Conservation (phyloP, 305 asterid genomes). For the Fraxinus velutina region DNA sequence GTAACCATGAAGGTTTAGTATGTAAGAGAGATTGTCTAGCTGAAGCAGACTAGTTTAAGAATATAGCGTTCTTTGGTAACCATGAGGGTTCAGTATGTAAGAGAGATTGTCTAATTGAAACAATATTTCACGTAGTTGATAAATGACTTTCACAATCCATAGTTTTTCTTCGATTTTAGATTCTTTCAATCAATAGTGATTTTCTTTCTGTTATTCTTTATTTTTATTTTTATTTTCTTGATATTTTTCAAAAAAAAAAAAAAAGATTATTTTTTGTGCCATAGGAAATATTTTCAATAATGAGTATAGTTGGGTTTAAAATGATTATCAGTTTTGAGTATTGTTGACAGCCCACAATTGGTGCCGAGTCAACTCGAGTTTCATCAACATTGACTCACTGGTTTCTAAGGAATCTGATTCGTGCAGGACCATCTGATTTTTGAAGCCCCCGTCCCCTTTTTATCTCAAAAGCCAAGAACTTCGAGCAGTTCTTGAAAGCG, state of each 20-base stretch:
- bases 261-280: no score
- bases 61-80: no score
- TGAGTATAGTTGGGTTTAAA: not conserved
- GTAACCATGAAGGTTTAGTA: not conserved
- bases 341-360: not conserved
- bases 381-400: slow-evolving; percentile 3
- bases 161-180: not conserved
- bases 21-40: not conserved
- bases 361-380: slow-evolving; percentile 22
- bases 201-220: not conserved
- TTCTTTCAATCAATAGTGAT: not conserved
- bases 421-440: slow-evolving; percentile 38
- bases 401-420: slow-evolving; percentile 43
- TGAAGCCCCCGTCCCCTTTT: slow-evolving; percentile 25
- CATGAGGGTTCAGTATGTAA: no score
- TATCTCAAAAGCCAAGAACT: slow-evolving; percentile 36
- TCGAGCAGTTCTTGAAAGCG: slow-evolving; percentile 22
- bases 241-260: no score
- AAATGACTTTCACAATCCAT: not conserved
- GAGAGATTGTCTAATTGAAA: not conserved
- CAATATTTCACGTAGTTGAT: not conserved
- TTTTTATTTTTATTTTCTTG: not conserved
- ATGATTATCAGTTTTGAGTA: not conserved
- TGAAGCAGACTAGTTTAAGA: no score
- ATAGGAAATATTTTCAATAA: no score